Base-by-base conservation (phyloP, 176 grass and related monocot genomes). In the Chloris gayana region DNA sequence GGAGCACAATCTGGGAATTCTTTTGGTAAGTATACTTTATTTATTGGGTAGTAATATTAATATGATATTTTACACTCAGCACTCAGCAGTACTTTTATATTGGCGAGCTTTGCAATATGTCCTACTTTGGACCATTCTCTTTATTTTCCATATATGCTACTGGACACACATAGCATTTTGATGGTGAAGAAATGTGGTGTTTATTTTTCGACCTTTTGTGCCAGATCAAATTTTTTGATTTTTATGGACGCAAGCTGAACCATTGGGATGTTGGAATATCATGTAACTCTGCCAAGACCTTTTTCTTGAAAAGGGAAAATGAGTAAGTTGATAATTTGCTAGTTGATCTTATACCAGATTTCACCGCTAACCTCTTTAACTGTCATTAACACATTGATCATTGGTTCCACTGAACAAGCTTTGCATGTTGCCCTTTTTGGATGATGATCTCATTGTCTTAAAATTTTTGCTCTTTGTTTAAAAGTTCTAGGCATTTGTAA, bases 1-100 rank as follows among this genome's bases (percentile, higher is more conserved):
- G 87, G 93, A 99, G 64, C 88, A 93, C 19, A 99, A 93, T 88
- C 91, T 99, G 87, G 97, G 97, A 44, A 88, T 99, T 90, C 90
- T 95, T 91, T 87, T 99, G 90, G 97, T 99, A 86, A 84, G 83
- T 61, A 67, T 75, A 80, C 42, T 62, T 85, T 77, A 74, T 1
- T 77, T n/a, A n/a, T 49, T 67, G 39, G 42, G 29, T 71, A 69
- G 11, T 50, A 50, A 62, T 38, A 17, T 67, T 0, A 13, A 49
- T 49, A 49, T 31, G 35, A 19, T 64, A 37, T 37, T 37, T 37
- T 37, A 37, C 35, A 37, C 35, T 37, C 35, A 37, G 35, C 35
- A 37, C 35, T 62, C 54, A 42, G 42, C 21, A 74, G 21, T 75
- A 19, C 11, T 29, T 72, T 82, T 35, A 15, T 68, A 73, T 72